These are phyloP conservation scores for Backusella mclennaniae DNA, from an alignment of 192 early-diverging fungal genomes.

Conservation along the genomic window DNA sequence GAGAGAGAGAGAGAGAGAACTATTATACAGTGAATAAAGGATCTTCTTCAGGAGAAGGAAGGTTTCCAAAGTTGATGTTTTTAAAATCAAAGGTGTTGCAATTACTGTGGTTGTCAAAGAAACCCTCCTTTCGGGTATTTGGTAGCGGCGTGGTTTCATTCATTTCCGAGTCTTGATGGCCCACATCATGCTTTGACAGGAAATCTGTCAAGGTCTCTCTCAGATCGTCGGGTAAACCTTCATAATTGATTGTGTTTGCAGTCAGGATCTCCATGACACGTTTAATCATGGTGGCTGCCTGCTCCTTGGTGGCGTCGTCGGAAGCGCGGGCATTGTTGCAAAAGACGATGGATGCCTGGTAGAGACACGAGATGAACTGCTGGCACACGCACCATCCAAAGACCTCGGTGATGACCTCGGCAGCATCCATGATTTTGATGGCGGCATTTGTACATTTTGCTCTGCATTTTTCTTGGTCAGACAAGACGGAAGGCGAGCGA, in stretches of 20 bases:
- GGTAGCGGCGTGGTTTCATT: background rate
- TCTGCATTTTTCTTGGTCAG: background rate
- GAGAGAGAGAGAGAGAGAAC: background rate
- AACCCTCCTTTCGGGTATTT: background rate
- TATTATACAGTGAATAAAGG: conserved; percentile 3
- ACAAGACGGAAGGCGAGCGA: background rate
- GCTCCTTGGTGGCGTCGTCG: background rate
- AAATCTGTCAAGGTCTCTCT: conserved; percentile 20
- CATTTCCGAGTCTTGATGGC: background rate
- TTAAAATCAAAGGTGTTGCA: background rate
- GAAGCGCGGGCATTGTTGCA: conserved; percentile 21
- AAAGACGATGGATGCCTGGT: conserved; percentile 36
- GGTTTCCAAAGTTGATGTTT: background rate
- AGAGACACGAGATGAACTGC: conserved; percentile 33
- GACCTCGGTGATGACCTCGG: conserved; percentile 19
- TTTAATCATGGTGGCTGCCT: conserved; percentile 8
- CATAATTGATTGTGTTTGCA: conserved; percentile 10
- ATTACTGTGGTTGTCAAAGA: background rate
- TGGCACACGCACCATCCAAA: conserved; percentile 40
- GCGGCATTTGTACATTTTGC: conserved; percentile 30
- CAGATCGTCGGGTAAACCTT: conserved; percentile 31
- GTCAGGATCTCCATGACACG: conserved; percentile 20
- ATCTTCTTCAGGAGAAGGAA: background rate
- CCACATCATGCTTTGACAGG: conserved; percentile 7
- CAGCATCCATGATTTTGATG: conserved; percentile 23